These are phyloP conservation scores for Neurospora sp. DNA, from an alignment of 495 filamentous ascomycete genomes.

Conservation along the genomic window DNA sequence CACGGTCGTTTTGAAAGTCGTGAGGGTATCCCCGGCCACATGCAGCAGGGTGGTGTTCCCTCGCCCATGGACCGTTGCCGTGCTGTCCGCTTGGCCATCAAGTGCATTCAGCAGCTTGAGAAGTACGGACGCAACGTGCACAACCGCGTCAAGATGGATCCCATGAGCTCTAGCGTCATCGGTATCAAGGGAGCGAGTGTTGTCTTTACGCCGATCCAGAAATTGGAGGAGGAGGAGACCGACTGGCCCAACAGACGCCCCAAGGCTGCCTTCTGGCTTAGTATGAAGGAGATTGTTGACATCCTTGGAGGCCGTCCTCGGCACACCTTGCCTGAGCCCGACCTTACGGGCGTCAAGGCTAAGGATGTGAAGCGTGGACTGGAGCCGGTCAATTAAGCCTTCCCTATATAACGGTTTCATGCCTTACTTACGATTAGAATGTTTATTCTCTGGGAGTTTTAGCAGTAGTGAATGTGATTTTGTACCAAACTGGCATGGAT, in stretches of 20 bases:
- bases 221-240: slow-evolving; percentile 72
- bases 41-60: slow-evolving; percentile 90
- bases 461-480: neutral
- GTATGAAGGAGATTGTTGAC: slow-evolving; percentile 72
- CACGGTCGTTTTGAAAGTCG: slow-evolving; percentile 89
- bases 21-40: slow-evolving; percentile 87
- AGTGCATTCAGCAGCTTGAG: slow-evolving; percentile 84
- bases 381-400: neutral
- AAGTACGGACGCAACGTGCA: slow-evolving; percentile 53
- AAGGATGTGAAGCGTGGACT: slow-evolving; percentile 45
- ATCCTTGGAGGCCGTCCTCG: slow-evolving; percentile 63
- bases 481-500: neutral
- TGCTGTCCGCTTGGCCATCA: slow-evolving; percentile 83
- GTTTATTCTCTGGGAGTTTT: neutral
- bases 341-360: slow-evolving; percentile 35
- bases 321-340: slow-evolving; percentile 31
- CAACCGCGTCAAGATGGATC: slow-evolving; percentile 58
- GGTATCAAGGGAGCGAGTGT: slow-evolving; percentile 86
- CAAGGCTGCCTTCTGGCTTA: slow-evolving; percentile 75
- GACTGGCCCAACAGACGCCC: slow-evolving; percentile 88
- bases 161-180: slow-evolving; percentile 67
- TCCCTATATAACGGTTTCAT: neutral
- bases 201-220: slow-evolving; percentile 67
- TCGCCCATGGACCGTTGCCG: slow-evolving; percentile 93
- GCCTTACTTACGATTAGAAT: neutral